Evolutionary conservation across 2,329 filamentous ascomycete species (phyloP).

Genomic region (Aspergillus terreus): DNA sequence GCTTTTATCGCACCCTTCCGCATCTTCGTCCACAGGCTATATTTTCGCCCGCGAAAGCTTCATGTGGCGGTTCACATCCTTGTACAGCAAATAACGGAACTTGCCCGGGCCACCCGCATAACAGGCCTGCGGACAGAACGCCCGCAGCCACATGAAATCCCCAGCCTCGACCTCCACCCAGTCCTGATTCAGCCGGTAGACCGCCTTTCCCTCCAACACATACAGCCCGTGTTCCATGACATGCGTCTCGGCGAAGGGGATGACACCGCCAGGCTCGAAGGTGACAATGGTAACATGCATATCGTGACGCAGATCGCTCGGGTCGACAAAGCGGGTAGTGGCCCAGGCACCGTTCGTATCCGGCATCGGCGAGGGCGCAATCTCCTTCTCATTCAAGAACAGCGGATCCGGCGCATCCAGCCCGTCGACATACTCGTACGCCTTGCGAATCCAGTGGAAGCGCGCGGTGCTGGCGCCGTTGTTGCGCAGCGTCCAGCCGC

Average conservation of each 20-base stretch:
- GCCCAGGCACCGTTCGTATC: conserved; percentile 22
- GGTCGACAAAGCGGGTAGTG: conserved; percentile 23
- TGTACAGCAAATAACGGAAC: conserved; percentile 23
- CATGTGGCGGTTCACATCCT: conserved; percentile 25
- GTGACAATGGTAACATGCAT: conserved; percentile 25
- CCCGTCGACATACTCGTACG: conserved; percentile 18
- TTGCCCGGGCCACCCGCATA: conserved; percentile 23
- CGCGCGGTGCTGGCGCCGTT: conserved; percentile 15
- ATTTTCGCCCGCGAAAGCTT: conserved; percentile 16
- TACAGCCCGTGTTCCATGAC: conserved; percentile 25
- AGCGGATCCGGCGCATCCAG: conserved; percentile 21
- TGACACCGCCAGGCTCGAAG: conserved; percentile 21
- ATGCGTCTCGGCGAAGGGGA: conserved; percentile 23
- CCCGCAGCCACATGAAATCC: conserved; percentile 26
- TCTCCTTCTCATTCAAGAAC: conserved; percentile 22
- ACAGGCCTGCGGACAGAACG: conserved; percentile 24
- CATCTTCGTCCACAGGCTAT: background rate
- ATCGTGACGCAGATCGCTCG: conserved; percentile 20
- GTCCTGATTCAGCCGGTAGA: conserved; percentile 23
- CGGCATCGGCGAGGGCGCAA: conserved; percentile 19
- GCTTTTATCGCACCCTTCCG: background rate
- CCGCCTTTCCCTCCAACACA: conserved; percentile 22
- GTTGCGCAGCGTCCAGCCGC: conserved; percentile 22
- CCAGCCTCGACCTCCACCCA: conserved; percentile 25
- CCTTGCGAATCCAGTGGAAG: conserved; percentile 24